Evolutionary conservation across 768 basidiomycete species (phyloP), one percentile per base, ranked within the genome.

Genomic region (Brasilioporus rufonigricans): DNA sequence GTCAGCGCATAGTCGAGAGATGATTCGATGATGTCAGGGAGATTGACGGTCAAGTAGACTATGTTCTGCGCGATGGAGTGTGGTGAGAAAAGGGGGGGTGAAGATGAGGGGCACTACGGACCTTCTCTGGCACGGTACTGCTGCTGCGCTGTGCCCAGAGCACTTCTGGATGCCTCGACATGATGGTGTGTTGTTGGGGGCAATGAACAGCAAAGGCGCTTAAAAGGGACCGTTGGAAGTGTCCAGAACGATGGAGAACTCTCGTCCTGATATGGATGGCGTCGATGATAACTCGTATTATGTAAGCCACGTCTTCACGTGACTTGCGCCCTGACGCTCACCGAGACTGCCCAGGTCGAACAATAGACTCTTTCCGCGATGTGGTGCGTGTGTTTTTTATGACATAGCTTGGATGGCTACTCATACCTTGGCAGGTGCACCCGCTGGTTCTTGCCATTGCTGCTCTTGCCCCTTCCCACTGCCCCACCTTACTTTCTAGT

Each of bases 61-160:
- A 93, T 65, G 73, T 97, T 97, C 94, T 96, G 58, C 36, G 19
- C 19, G 41, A 57, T 52, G 36, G 31, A 19, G 24, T 18, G 26
- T 46, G 48, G 35, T 8, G 32, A 48, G 38, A 44, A 24, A 39
- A 8, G 7, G 35, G 18, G 11, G n/a, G 16, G 19, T 18, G n/a
- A 6, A 48, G 23, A 48, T 18, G 38, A 44, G 41, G n/a, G 19
- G 19, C 5, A 40, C 70, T 39, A 46, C 55, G 0, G 44, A 91
- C 94, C 79, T 94, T 94, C 44, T 77, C 79, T 31, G 83, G 77
- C 14, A 76, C 80, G 12, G 76, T 64, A 16, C 72, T 79, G 38
- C 84, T 89, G 77, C 87, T 91, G 63, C 96, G 85, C 74, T 98
- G 95, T 44, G 96, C 95, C 93, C 95, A 98, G 2, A 94, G 80